Percentiles rank a stretch among this genome's conserved stretches.
Conservation (phyloP, 2,329 filamentous ascomycete species). For the Pseudohalonectria lignicola region DNA sequence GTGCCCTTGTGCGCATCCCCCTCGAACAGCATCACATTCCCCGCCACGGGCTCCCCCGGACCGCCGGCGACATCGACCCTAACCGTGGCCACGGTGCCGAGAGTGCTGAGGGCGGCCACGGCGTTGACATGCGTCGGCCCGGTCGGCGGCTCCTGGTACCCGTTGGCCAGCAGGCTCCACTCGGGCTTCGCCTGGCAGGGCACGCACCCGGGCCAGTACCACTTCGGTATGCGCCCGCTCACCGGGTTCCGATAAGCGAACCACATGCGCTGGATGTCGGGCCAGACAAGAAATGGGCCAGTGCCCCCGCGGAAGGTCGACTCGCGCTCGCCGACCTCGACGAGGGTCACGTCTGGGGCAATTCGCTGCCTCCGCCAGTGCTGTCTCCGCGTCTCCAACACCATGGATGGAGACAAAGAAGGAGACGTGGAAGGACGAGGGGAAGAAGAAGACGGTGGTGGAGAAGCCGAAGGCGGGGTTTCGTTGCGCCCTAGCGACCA, state of each 20-base stretch:
- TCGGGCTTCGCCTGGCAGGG: slow-evolving; percentile 6
- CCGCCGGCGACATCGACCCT: background rate
- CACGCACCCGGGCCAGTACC: slow-evolving; percentile 9
- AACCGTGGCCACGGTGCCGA: background rate
- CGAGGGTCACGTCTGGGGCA: slow-evolving; percentile 7
- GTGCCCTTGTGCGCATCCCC: background rate
- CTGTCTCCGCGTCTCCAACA: background rate
- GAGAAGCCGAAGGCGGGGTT: background rate
- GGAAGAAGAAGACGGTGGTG: background rate
- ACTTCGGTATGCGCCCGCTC: slow-evolving; percentile 5
- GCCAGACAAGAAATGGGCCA: slow-evolving; percentile 5
- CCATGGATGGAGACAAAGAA: background rate
- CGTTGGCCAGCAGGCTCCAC: slow-evolving; percentile 5
- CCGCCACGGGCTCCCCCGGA: background rate
- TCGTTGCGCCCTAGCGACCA: slow-evolving; percentile 1
- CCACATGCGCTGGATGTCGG: slow-evolving; percentile 10
- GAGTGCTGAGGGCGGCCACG: background rate
- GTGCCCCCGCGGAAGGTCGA: slow-evolving; percentile 7
- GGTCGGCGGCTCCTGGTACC: slow-evolving; percentile 8
- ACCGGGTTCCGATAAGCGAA: slow-evolving; percentile 9
- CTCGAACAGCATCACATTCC: background rate
- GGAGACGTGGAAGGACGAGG: background rate
- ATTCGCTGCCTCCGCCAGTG: background rate
- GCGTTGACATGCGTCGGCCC: slow-evolving; percentile 4
- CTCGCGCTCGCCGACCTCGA: slow-evolving; percentile 8